These are phyloP conservation scores for Tilletia caries DNA, from an alignment of 1,284 basidiomycete species.

Conservation along the genomic window DNA sequence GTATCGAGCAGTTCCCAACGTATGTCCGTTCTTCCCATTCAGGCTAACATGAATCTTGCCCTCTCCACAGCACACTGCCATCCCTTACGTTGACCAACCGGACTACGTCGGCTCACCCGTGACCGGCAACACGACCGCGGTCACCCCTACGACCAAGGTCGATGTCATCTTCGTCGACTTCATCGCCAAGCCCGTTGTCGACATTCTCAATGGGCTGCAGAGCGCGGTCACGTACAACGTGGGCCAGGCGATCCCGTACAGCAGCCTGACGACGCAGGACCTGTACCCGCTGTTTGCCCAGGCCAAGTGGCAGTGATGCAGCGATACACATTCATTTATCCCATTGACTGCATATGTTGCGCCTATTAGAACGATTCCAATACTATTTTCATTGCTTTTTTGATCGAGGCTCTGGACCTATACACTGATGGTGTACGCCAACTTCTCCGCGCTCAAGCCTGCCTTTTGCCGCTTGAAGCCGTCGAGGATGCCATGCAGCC, in stretches of 20 bases:
- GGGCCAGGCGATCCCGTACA: slow-evolving; percentile 36
- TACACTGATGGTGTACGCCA: slow-evolving; percentile 34
- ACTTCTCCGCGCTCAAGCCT: slow-evolving; percentile 43
- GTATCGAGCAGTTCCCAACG: neutral
- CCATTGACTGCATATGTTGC: too few species aligned
- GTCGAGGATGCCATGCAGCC: slow-evolving; percentile 30
- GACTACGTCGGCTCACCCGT: slow-evolving; percentile 44
- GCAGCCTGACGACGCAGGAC: slow-evolving; percentile 43
- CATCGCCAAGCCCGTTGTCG: slow-evolving; percentile 16
- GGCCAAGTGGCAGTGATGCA: slow-evolving; percentile 31
- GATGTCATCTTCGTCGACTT: slow-evolving; percentile 27
- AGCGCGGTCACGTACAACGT: slow-evolving; percentile 24
- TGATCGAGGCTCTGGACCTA: too few species aligned
- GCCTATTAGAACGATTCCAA: too few species aligned
- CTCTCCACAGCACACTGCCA: slow-evolving; percentile 19
- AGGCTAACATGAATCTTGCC: neutral
- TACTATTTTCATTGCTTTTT: neutral
- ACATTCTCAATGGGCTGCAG: slow-evolving; percentile 28
- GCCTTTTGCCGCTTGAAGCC: slow-evolving; percentile 41
- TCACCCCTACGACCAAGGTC: slow-evolving; percentile 19
- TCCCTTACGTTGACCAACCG: slow-evolving; percentile 41
- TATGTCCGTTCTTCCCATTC: neutral
- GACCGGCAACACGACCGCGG: slow-evolving; percentile 21
- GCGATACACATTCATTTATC: slow-evolving; percentile 5
- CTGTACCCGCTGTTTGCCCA: slow-evolving; percentile 43